phyloP scores from a whole-genome alignment of 2,329 filamentous ascomycete species.

The Stylonectria norvegica region DNA sequence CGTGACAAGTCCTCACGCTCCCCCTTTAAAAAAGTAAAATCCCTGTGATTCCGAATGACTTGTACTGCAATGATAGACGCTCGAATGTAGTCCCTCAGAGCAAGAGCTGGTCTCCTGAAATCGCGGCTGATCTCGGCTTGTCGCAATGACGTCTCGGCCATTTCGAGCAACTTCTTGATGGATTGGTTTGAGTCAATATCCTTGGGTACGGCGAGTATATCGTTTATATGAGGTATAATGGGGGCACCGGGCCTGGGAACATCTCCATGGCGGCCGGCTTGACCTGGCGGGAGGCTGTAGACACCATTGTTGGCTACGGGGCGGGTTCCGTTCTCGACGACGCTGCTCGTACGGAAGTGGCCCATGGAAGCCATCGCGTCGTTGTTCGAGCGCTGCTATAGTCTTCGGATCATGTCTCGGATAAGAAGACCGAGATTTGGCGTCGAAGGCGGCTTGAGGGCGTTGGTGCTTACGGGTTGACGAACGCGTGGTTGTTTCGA shows the following conservation, averaged over 20 bases:
- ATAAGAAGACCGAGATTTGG: conserved; percentile 1
- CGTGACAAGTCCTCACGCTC: conserved; percentile 48
- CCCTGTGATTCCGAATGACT: conserved; percentile 70
- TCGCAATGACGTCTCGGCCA: conserved; percentile 51
- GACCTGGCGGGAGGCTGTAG: conserved; percentile 29
- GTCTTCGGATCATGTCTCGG: conserved; percentile 14
- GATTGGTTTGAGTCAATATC: conserved; percentile 49
- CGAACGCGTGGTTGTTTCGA: not conserved
- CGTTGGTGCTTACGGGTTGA: not conserved
- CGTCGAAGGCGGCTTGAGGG: conserved; percentile 4
- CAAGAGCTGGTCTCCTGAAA: conserved; percentile 66
- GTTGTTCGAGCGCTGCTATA: conserved; percentile 5
- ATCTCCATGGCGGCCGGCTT: conserved; percentile 27
- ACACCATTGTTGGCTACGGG: conserved; percentile 32
- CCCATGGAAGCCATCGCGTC: conserved; percentile 25
- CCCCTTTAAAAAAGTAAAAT: conserved; percentile 63
- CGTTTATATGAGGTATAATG: conserved; percentile 51
- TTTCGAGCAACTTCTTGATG: conserved; percentile 51
- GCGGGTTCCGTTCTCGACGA: conserved; percentile 25
- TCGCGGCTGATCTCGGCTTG: conserved; percentile 60
- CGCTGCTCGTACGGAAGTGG: conserved; percentile 25
- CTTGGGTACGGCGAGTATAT: conserved; percentile 45
- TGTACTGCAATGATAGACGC: conserved; percentile 77
- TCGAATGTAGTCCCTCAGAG: conserved; percentile 79
- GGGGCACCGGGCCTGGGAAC: conserved; percentile 25